Evolutionary conservation across 2,329 filamentous ascomycete species (phyloP).

Genomic region (Chrysosporium queenslandicum): DNA sequence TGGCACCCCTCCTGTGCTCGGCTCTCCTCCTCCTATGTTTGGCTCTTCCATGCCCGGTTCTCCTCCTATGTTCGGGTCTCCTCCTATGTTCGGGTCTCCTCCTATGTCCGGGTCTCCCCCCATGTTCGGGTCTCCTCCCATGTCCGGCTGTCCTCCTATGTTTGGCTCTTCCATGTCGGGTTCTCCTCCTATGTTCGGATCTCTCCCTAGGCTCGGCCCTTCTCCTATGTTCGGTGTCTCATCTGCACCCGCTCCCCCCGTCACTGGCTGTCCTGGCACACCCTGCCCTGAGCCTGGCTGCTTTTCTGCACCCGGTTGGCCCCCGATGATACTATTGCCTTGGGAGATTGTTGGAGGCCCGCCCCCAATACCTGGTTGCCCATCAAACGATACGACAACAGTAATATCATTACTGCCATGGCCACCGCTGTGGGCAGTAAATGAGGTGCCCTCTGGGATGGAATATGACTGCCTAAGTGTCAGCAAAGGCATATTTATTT

Average conservation of each 20-base stretch:
- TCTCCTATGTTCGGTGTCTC: background rate
- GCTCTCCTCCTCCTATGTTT: background rate
- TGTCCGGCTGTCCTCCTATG: background rate
- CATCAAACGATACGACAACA: conserved; percentile 9
- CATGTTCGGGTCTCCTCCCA: background rate
- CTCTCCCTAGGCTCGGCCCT: background rate
- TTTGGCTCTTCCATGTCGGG: background rate
- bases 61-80: background rate
- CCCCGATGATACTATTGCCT: background rate
- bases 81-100: background rate
- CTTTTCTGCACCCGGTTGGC: background rate
- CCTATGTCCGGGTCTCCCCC: background rate
- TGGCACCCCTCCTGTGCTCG: background rate
- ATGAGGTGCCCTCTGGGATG: conserved; percentile 1
- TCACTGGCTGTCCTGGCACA: background rate
- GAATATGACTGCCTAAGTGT: background rate
- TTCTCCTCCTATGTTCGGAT: background rate
- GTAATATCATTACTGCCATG: conserved; percentile 3
- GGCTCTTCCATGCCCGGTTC: background rate
- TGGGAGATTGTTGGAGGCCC: conserved; percentile 5
- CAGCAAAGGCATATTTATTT: background rate
- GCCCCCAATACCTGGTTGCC: conserved; percentile 3
- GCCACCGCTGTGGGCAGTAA: background rate
- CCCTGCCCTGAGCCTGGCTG: background rate
- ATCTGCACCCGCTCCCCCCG: too few species aligned